Evolutionary conservation across 345 rosid species (phyloP), one percentile per base, ranked within the genome.

Genomic region (Bretschneidera sinensis): DNA sequence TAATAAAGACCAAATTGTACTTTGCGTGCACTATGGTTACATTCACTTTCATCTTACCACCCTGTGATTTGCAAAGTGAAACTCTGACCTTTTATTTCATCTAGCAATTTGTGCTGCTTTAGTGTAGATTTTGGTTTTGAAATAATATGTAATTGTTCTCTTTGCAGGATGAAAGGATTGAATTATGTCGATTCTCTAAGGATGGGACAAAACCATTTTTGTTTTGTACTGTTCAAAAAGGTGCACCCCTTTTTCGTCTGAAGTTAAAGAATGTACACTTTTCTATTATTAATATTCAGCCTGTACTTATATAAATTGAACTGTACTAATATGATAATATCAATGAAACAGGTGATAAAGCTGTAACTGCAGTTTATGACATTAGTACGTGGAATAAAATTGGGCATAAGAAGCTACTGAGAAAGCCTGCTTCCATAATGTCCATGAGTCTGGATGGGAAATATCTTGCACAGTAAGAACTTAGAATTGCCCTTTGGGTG

Each of bases 191-290:
- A 17, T 87, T 89, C 68, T 89, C 97, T 31, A 87, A 80, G 82
- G 99, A 92, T 71, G 97, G 97, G 34, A 89, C 89, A 52, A 92
- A 89, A 65, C 98, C 97, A 45, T 87, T 92, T 76, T 64, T 89
- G 55, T 92, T 92, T 68, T 87, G 92, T 74, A 78, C 89, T 47
- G 85, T 89, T 60, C 90, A 84, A 31, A 85, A 65, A 76, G 96
- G 97, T 89, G 65, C 9, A 22, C 21, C 7, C 11, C 14, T 71
- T 4, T 25, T 20, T 50, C 43, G n/a, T 51, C 35, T 66, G 33
- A 49, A 20, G 48, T 17, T 15, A 57, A 31, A 50, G 45, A 51
- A 25, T 31, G 21, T 21, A 28, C 20, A 21, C 55, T 60, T 8
- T 61, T 25, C 31, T 11, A 52, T 57, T 25, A 22, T 24, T 51